phyloP scores from a whole-genome alignment of 805 yeast genomes.

The Ogataea thermomethanolica region DNA sequence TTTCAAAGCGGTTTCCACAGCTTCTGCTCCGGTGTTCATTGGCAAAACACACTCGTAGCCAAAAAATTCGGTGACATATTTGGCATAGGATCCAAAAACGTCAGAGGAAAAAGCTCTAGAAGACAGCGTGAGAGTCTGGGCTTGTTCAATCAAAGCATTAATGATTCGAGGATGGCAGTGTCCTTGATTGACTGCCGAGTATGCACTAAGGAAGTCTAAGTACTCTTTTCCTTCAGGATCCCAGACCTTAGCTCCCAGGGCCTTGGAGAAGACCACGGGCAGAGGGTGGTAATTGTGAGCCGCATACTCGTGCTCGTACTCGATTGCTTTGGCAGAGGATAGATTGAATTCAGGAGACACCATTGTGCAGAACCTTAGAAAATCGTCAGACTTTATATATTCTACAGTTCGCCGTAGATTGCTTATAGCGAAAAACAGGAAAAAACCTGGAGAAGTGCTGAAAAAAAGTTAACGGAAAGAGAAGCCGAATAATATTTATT shows the following conservation, averaged over 20 bases:
- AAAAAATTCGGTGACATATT: conserved; percentile 83
- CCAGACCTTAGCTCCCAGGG: conserved; percentile 92
- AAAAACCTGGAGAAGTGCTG: not conserved
- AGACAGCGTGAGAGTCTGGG: conserved; percentile 75
- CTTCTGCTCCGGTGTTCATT: conserved; percentile 99
- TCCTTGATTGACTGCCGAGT: conserved; percentile 97
- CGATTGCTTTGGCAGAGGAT: conserved; percentile 61
- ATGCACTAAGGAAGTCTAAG: conserved; percentile 88
- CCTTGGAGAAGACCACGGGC: conserved; percentile 89
- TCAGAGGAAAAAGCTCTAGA: conserved; percentile 93
- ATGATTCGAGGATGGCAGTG: conserved; percentile 95
- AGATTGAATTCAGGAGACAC: conserved; percentile 40
- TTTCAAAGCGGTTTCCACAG: conserved; percentile 92
- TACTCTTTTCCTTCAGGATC: conserved; percentile 96
- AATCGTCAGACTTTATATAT: conserved; percentile 3
- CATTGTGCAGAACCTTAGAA: conserved; percentile 5
- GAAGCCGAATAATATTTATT: conserved; percentile 8
- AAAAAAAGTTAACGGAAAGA: conserved; percentile 8
- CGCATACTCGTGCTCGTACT: conserved; percentile 74
- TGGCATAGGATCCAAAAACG: conserved; percentile 81
- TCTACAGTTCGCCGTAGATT: conserved; percentile 12
- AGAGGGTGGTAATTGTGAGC: conserved; percentile 97
- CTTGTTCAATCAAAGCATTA: conserved; percentile 81
- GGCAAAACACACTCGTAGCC: conserved; percentile 91
- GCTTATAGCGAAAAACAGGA: conserved; percentile 14